phyloP scores from a whole-genome alignment of 1,284 basidiomycete species.

The Ustilago sp. region DNA sequence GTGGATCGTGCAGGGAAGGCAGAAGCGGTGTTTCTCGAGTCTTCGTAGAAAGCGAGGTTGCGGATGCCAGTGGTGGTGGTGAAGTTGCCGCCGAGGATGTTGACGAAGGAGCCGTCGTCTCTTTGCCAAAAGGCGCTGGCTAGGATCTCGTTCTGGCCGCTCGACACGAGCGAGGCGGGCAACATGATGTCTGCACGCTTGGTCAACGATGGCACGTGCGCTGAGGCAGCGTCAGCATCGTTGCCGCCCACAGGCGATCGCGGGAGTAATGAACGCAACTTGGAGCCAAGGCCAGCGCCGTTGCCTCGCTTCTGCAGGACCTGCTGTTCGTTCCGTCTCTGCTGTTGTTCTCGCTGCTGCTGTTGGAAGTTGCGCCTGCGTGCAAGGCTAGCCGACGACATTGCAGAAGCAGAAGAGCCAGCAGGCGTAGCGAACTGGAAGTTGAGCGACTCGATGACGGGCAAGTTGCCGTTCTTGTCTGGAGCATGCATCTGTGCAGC shows the following conservation, averaged over 20 bases:
- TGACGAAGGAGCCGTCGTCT: constrained; percentile 72
- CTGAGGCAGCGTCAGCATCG: not conserved
- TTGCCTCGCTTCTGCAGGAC: not conserved
- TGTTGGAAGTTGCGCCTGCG: constrained; percentile 19
- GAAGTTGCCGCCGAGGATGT: constrained; percentile 91
- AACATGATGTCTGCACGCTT: constrained; percentile 51
- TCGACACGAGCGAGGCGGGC: constrained; percentile 72
- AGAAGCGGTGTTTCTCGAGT: constrained; percentile 71
- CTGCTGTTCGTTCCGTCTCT: not conserved
- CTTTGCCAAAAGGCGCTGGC: constrained; percentile 92
- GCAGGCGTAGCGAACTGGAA: constrained; percentile 72
- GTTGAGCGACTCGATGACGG: constrained; percentile 57
- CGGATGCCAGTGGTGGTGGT: constrained; percentile 74
- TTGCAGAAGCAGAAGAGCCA: constrained; percentile 71
- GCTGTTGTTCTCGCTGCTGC: constrained; percentile 19
- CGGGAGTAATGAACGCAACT: constrained; percentile 35
- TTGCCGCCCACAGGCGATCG: constrained; percentile 13
- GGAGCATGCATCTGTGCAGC: constrained; percentile 70
- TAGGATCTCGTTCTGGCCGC: constrained; percentile 82
- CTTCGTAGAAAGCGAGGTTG: constrained; percentile 82
- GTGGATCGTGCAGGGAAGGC: constrained; percentile 72
- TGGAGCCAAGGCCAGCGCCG: constrained; percentile 21
- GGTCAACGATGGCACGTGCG: constrained; percentile 25
- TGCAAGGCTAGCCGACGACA: constrained; percentile 28
- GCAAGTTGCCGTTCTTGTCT: constrained; percentile 61